Evolutionary conservation across 371 early-diverging fungal species (phyloP), one percentile per base, ranked within the genome.

Genomic region (Apophysomyces elegans): DNA sequence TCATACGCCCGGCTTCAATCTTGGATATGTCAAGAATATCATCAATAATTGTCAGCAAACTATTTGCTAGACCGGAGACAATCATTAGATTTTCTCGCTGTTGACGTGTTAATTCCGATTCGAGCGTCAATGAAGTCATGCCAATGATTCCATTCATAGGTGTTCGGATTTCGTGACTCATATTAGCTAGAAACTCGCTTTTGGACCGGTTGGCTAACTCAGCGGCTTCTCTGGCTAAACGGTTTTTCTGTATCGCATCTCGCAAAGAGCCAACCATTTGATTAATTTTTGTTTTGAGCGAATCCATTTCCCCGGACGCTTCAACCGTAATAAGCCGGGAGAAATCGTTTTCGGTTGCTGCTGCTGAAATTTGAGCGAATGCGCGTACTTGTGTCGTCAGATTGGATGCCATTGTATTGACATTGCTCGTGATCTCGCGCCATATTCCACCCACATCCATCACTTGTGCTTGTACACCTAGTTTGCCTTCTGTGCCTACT

Each of bases 11-110:
- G 5, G 91, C 88, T 71, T 92, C 92, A 65, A 91, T 89, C 84
- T 91, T 91, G 60, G 88, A 88, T 59, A 91, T 84, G 72, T 92
- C 91, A 7, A 92, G 78, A 67, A 92, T 86, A 68, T 92, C 90
- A 63, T 90, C 86, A 38, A 92, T 88, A 61, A 92, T 86, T 4
- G 84, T 84, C 63, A 89, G 66, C 47, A 92, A 78, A 64, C 85
- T 85, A 47, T 84, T 83, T 18, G 89, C 88, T 56, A 86, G 71
- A 16, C 82, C 79, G 41, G 84, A 85, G 61, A 90, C 87, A 37
- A 88, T 86, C 81, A 85, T 84, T 58, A 90, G 71, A 62, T 87
- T 85, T 73, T 90, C 90, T 32, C 86, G 85, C 73, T 91, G 91
- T 54, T 89, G 85, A 5, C 86, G 84, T 47, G 85, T 83, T 38